These are phyloP conservation scores for Paratinospora sagittata DNA, from an alignment of 164 flowering plant genomes.

Conservation along the genomic window DNA sequence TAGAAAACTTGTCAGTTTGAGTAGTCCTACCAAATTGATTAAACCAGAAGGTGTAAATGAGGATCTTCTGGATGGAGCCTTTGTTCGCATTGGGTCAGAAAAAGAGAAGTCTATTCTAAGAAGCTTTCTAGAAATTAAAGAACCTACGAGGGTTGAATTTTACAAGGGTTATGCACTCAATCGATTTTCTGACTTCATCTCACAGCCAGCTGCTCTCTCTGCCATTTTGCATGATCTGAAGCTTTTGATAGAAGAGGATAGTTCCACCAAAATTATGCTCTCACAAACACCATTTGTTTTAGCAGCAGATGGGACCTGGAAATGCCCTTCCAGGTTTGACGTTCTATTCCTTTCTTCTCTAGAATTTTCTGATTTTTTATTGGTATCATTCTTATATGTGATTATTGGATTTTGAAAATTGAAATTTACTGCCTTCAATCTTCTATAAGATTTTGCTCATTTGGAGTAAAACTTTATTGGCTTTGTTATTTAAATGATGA, in stretches of 20 bases:
- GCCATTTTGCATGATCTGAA: constrained; percentile 59
- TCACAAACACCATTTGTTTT: constrained; percentile 63
- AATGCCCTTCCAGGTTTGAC: constrained; percentile 68
- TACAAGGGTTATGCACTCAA: constrained; percentile 64
- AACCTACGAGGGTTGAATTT: constrained; percentile 64
- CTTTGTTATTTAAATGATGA: no score
- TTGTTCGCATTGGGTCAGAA: constrained; percentile 70
- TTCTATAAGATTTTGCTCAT: no score
- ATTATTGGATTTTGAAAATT: no score
- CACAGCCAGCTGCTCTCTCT: constrained; percentile 45
- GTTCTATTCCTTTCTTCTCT: not conserved
- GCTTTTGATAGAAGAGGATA: constrained; percentile 61
- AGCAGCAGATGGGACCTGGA: constrained; percentile 72
- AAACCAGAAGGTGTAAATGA: constrained; percentile 65
- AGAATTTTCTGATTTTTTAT: not conserved
- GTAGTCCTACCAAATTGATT: constrained; percentile 58
- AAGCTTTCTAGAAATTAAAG: constrained; percentile 50
- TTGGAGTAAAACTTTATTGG: no score
- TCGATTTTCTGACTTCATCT: constrained; percentile 64
- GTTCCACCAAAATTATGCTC: constrained; percentile 40
- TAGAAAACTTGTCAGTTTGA: constrained; percentile 62
- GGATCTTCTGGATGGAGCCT: constrained; percentile 69
- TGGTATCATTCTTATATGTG: not conserved
- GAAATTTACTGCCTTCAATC: no score
- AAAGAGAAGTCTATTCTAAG: constrained; percentile 58